These are phyloP conservation scores for Maudiozyma humilis DNA, from an alignment of 1,139 yeast genomes.

Conservation along the genomic window DNA sequence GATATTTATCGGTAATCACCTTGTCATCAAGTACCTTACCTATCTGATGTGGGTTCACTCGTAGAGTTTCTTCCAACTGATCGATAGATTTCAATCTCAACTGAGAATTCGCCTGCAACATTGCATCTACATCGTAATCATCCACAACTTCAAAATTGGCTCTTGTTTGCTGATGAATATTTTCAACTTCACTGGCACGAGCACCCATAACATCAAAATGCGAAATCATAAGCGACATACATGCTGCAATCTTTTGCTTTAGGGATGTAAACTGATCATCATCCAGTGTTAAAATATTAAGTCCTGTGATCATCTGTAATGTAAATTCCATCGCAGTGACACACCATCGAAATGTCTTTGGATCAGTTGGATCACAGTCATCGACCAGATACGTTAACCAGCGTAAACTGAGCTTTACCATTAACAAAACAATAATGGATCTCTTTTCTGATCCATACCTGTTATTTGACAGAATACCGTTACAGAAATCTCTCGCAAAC, in stretches of 20 bases:
- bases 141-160: constrained; percentile 29
- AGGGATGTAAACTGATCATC: constrained; percentile 68
- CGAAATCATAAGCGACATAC: constrained; percentile 86
- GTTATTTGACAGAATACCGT: constrained; percentile 56
- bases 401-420: constrained; percentile 70
- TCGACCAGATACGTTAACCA: constrained; percentile 93
- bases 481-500: constrained; percentile 78
- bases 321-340: constrained; percentile 93
- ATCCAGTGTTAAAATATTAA: constrained; percentile 71
- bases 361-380: constrained; percentile 88
- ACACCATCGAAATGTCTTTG: constrained; percentile 91
- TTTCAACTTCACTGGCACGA: constrained; percentile 66
- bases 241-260: constrained; percentile 81
- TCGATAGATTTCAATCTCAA: constrained; percentile 32
- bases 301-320: constrained; percentile 89
- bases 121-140: constrained; percentile 35
- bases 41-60: constrained; percentile 37
- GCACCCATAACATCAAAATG: constrained; percentile 99
- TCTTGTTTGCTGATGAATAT: constrained; percentile 35
- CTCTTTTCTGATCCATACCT: constrained; percentile 51
- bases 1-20: constrained; percentile 79
- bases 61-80: constrained; percentile 25
- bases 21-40: constrained; percentile 87
- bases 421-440: constrained; percentile 60
- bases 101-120: constrained; percentile 31